Base-by-base conservation (phyloP, 371 early-diverging fungal genomes). In the Lichtheimia ramosa region DNA sequence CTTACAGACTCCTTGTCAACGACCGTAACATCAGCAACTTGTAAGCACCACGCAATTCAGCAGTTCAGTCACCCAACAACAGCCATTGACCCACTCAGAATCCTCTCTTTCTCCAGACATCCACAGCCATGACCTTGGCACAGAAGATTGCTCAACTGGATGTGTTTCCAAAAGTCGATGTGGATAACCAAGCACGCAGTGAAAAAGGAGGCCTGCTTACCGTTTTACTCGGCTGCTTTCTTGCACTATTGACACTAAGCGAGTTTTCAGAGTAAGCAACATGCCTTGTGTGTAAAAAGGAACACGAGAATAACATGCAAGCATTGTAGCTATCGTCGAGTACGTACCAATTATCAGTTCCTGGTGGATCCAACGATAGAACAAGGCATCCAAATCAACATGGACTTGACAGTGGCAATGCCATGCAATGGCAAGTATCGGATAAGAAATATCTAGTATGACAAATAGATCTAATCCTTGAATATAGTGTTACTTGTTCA, bases 331-430 rank as follows among this genome's bases (percentile, higher is more conserved):
- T 81, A 77, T 42, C 72, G 72, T n/a, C 67, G 58, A 50, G 65
- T 88, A 48, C 74, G 82, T 24, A 89, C 90, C 54, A 74, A 81
- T 18, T 94, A 92, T 63, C 85, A 84, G 60, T 96, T 96, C 54
- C 41, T 89, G 13, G 89, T 95, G 10, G 95, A 96, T 72, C 75
- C 79, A 14, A 66, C 75, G 12, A 75, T 89, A 28, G 83, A 83
- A 58, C 81, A 84, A 14, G 69, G 66, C n/a, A 70, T 96, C 63
- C 89, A 87, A 65, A 87, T 97, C 24, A 94, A 94, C 70, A 68
- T 96, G 51, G 97, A 93, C 64, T 48, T 94, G 21, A 90, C 92
- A 0, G 79, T 97, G n/a, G 94, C 93, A 5, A 95, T 92, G 92
- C 86, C 88, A 10, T 97, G 97, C 74, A 71, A 80, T 42, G 75